Percentiles rank a stretch among this genome's conserved stretches.
These are phyloP conservation scores for Maudiozyma saulgeensis DNA, from an alignment of 805 yeast species.

Conservation along the genomic window DNA sequence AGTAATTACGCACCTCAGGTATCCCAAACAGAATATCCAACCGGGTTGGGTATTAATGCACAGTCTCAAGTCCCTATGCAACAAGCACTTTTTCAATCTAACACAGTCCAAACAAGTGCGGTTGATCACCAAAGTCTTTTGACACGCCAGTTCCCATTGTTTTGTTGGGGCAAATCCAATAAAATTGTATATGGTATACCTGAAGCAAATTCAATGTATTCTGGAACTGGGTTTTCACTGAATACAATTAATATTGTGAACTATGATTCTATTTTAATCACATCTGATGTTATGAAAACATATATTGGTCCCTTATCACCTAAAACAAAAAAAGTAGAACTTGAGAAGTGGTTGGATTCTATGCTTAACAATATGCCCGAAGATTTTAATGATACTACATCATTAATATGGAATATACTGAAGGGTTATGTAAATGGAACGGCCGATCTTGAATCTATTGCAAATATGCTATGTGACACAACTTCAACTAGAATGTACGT, in stretches of 20 bases:
- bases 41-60: not conserved
- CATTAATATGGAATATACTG: slow-evolving; percentile 17
- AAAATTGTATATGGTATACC: slow-evolving; percentile 40
- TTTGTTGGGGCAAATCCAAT: slow-evolving; percentile 50
- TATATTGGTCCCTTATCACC: slow-evolving; percentile 45
- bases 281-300: slow-evolving; percentile 25
- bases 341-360: slow-evolving; percentile 57
- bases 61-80: not conserved
- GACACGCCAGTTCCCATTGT: slow-evolving; percentile 64
- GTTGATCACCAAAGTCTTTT: slow-evolving; percentile 46
- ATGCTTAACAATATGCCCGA: slow-evolving; percentile 19
- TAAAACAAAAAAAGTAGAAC: slow-evolving; percentile 54
- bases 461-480: slow-evolving; percentile 27
- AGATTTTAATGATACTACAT: slow-evolving; percentile 14
- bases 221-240: slow-evolving; percentile 11
- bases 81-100: not conserved
- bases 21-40: slow-evolving; percentile 3
- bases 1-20: not conserved
- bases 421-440: slow-evolving; percentile 20
- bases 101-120: slow-evolving; percentile 1
- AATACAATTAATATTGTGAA: slow-evolving; percentile 31
- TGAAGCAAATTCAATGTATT: slow-evolving; percentile 11
- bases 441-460: slow-evolving; percentile 26
- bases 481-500: slow-evolving; percentile 21
- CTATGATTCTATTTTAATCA: slow-evolving; percentile 26